Percentiles rank a stretch among this genome's conserved stretches.
Conservation (phyloP, 768 basidiomycete species). For the Boletus subcaerulescens region DNA sequence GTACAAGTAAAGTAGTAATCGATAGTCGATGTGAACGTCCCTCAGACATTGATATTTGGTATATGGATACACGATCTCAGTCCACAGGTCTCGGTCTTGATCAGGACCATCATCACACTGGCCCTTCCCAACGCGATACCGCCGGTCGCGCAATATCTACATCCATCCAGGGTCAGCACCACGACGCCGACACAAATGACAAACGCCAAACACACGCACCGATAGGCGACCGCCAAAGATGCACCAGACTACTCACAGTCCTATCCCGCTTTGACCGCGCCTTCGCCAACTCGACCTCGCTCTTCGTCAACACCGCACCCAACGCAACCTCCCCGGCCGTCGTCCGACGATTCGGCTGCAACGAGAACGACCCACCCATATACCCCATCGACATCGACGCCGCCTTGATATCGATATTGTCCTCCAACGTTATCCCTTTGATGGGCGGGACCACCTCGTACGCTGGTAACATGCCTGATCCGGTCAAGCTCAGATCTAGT, state of each 20-base stretch:
- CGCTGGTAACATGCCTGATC: slow-evolving; percentile 8
- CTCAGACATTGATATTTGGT: too few relatives aligned
- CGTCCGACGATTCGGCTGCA: slow-evolving; percentile 29
- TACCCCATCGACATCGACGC: slow-evolving; percentile 9
- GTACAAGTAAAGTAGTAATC: too few relatives aligned
- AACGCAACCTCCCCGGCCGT: slow-evolving; percentile 21
- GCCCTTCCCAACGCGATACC: slow-evolving; percentile 1
- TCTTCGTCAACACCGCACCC: slow-evolving; percentile 26
- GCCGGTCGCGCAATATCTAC: slow-evolving; percentile 15
- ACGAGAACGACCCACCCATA: slow-evolving; percentile 1
- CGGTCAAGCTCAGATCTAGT: neutral
- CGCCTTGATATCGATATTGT: neutral
- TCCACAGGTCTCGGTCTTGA: too few relatives aligned
- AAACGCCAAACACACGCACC: slow-evolving; percentile 37
- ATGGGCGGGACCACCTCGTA: slow-evolving; percentile 26
- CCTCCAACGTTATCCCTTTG: slow-evolving; percentile 33
- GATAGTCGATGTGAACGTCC: too few relatives aligned
- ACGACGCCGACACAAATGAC: neutral
- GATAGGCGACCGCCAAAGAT: slow-evolving; percentile 69
- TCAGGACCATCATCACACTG: neutral
- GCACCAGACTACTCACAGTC: slow-evolving; percentile 48
- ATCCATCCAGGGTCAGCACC: neutral
- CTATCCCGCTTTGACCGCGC: slow-evolving; percentile 37
- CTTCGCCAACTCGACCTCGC: slow-evolving; percentile 43
- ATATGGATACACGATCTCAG: too few relatives aligned